A percentile compares a stretch with the other conserved stretches of the same genome.
Conservation (phyloP, 257 asterid species). For the Anisodus tanguticus region DNA sequence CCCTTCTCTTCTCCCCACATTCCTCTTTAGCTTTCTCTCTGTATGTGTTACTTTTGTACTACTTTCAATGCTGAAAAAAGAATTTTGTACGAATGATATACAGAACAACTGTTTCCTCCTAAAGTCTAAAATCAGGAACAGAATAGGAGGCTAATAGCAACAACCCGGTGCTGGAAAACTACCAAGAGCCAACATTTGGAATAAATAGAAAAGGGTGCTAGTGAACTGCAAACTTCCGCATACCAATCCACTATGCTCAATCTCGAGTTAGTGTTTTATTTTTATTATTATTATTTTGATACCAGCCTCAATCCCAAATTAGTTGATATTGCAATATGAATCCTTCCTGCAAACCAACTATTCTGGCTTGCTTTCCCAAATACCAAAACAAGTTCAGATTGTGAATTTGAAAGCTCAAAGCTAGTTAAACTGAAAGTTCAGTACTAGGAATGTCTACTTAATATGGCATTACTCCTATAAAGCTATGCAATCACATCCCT, state of each 20-base stretch:
- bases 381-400: background rate
- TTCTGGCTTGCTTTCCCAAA: background rate
- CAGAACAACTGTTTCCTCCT: background rate
- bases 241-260: background rate
- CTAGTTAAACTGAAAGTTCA: conserved; percentile 20
- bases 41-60: background rate
- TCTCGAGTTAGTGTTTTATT: background rate
- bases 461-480: background rate
- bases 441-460: background rate
- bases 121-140: background rate
- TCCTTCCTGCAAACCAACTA: too few relatives aligned
- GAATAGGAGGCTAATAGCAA: background rate
- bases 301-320: background rate
- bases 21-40: background rate
- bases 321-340: background rate
- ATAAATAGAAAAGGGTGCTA: background rate
- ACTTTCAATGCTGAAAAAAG: background rate
- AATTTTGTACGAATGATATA: background rate
- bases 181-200: background rate
- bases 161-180: background rate
- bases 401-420: conserved; percentile 19
- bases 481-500: conserved; percentile 17
- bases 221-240: background rate
- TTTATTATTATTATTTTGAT: background rate
- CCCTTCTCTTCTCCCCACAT: background rate